Base-by-base conservation (phyloP, 352 stramenopile genomes). In the Plasmopara halstedii region DNA sequence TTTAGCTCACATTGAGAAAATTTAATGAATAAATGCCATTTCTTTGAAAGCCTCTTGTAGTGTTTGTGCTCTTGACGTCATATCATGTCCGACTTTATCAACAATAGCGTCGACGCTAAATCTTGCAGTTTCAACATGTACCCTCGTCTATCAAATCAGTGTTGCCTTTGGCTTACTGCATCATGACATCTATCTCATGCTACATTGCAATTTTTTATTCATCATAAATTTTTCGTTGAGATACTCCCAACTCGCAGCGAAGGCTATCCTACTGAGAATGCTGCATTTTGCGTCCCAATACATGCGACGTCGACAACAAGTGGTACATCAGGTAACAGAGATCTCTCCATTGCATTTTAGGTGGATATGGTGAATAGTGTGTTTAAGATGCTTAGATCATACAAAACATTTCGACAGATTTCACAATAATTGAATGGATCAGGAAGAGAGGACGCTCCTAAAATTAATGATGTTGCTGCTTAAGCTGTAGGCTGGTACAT, bases 91-190 rank as follows among this genome's bases (percentile, higher is more conserved):
- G 67, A 57, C 46, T 86, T 73, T 0, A 88, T 55, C 43, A 69
- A 36, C 2, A 41, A 22, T 15, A 91, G 34, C 4, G 76, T 68
- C 8, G 61, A 42, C 2, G 70, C 74, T 1, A 91, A 68, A 6
- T 76, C 79, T 48, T 91, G 76, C 17, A 91, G 50, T 39, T 76
- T 91, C 34, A 76, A 88, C 36, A 88, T 22, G 14, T 74, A 91
- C 4, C 79, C 79, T 6, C n/a, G n/a, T n/a, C n/a, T n/a, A n/a
- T n/a, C n/a, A n/a, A n/a, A n/a, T n/a, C n/a, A n/a, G n/a, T n/a
- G n/a, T n/a, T n/a, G 68, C 67, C 70, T 81, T 88, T 0, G 79
- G 79, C 44, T 91, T 76, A 34, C 70, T 88, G 37, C 25, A 50
- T 20, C 6, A 44, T 8, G 5, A 25, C n/a, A n/a, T n/a, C n/a